These are phyloP conservation scores for Tetradesmus lagerheimii DNA, from an alignment of 139 green algal species.

Conservation along the genomic window DNA sequence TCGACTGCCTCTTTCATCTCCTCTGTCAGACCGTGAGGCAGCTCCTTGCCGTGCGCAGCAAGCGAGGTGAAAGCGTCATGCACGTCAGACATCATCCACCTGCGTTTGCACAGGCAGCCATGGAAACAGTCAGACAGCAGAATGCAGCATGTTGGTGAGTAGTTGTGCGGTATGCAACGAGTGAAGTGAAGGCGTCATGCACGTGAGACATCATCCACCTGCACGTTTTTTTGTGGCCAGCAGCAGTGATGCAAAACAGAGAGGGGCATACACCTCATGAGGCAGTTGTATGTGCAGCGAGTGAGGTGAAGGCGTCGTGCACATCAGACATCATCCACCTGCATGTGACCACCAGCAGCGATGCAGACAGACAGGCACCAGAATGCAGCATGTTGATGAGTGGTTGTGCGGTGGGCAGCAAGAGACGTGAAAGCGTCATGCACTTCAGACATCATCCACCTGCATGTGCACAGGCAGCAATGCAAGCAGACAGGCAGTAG, in stretches of 20 bases:
- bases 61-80: constrained; percentile 75
- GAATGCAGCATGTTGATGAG: too few species aligned
- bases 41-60: constrained; percentile 67
- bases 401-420: too few species aligned
- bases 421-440: constrained; percentile 74
- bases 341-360: neutral
- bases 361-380: too few species aligned
- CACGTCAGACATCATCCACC: constrained; percentile 59
- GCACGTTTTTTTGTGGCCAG: too few species aligned
- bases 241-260: too few species aligned
- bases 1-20: constrained; percentile 48
- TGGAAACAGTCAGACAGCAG: neutral
- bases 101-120: neutral
- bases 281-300: constrained; percentile 50
- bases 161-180: constrained; percentile 63
- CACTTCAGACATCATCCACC: constrained; percentile 58
- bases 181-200: constrained; percentile 71
- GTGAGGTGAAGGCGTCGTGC: too few species aligned
- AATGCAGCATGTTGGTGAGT: too few species aligned
- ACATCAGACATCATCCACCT: neutral
- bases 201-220: constrained; percentile 56
- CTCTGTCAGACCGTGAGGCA: constrained; percentile 52
- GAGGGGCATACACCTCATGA: too few species aligned
- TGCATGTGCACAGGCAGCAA: neutral
- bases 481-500: too few species aligned